Evolutionary conservation across 73 alveolate genomes (phyloP), one percentile per base, ranked within the genome.

Genomic region (Paramecium caudatum): DNA sequence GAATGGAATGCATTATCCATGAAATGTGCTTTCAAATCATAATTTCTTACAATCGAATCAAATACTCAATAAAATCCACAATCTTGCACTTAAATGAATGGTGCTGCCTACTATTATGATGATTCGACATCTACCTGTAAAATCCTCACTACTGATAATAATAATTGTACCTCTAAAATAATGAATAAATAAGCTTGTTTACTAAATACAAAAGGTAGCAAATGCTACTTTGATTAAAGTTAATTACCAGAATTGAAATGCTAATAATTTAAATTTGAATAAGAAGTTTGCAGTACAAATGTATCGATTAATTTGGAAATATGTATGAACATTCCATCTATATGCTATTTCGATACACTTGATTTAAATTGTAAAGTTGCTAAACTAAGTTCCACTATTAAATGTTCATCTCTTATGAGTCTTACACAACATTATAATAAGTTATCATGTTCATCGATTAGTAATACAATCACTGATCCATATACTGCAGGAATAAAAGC

Each of bases 181-280:
- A 37, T 74, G 68, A 74, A 74, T 74, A 37, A 21, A 74, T 3
- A 41, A 19, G 43, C 88, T 39, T 74, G 88, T 43, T 21, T 74
- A 41, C 6, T 37, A 43, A 74, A 74, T 13, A 41, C 88, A 5
- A 37, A 12, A 74, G 46, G 32, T 5, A 8, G 9, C 12, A 41
- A 39, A 7, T 74, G 88, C 43, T 1, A 15, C 1, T 74, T 41
- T 41, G 88, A 74, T 39, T 13, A 45, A 37, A 41, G 27, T 41
- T 8, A 41, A 74, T 5, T 39, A 21, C 65, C 88, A 0, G 69
- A 74, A 17, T 34, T 34, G 32, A 74, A 45, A 1, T 74, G 88
- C n/a, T 74, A 37, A 27, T 7, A n/a, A 13, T 74, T 39, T 10
- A 74, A 36, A 17, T 12, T 13, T 34, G 47, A 16, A 21, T 37